Evolutionary conservation across 441 rosid species (phyloP).

Genomic region (Adansonia grandidieri): DNA sequence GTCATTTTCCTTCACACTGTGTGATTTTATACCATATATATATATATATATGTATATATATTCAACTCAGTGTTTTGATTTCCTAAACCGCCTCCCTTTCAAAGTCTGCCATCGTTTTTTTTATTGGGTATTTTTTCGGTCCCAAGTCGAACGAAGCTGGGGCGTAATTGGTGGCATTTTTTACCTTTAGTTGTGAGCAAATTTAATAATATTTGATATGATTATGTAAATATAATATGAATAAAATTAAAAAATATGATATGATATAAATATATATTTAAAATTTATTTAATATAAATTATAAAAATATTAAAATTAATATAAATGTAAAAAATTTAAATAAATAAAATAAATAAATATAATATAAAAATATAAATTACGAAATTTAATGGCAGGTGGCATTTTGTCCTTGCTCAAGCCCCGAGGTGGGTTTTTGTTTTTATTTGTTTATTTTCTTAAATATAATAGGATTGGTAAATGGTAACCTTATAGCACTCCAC

Average conservation of each 20-base stretch:
- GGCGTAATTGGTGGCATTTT: constrained; percentile 1
- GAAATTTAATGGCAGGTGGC: not conserved
- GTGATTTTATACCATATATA: no score
- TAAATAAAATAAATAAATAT: no score
- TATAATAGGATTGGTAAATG: constrained; percentile 19
- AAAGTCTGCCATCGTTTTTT: not conserved
- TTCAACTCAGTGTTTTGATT: not conserved
- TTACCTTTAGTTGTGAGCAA: no score
- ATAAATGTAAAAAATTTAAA: no score
- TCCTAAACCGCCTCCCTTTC: not conserved
- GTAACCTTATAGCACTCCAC: constrained; percentile 32
- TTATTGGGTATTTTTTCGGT: not conserved
- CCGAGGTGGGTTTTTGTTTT: not conserved
- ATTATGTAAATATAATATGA: no score
- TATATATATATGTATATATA: no score
- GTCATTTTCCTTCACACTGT: not conserved
- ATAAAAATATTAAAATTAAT: no score
- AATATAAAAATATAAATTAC: no score
- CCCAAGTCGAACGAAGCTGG: not conserved
- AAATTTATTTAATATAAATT: no score
- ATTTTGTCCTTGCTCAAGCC: constrained; percentile 15
- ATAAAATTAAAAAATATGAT: no score
- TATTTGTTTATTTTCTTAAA: not conserved
- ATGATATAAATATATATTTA: no score
- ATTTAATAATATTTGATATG: no score